Conservation (phyloP, 208 protist species). For the Acanthamoeba sp. region DNA sequence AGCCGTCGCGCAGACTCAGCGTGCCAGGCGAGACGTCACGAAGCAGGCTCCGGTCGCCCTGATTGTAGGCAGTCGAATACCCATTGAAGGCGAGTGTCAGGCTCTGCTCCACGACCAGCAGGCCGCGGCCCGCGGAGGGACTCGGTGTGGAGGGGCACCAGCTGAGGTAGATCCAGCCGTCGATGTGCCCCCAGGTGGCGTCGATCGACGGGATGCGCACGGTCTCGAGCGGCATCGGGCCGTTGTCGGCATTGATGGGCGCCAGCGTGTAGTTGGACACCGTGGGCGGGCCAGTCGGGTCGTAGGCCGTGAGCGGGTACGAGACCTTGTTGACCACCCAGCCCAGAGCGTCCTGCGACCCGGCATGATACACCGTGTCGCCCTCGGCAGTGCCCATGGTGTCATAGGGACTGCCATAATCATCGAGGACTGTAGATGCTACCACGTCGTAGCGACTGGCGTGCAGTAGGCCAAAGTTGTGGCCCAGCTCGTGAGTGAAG, state of each 20-base stretch:
- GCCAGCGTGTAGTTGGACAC: neutral
- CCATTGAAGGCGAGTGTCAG: neutral
- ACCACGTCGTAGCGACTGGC: neutral
- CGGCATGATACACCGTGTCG: neutral
- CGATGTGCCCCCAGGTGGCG: neutral
- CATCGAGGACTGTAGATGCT: neutral
- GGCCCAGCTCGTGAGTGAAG: neutral
- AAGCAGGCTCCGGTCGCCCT: neutral
- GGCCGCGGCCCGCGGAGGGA: neutral
- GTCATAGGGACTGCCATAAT: neutral
- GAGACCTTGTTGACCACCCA: neutral
- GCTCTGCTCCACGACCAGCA: neutral
- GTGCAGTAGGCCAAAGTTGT: neutral
- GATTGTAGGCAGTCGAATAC: neutral
- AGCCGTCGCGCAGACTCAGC: neutral
- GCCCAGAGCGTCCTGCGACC: neutral
- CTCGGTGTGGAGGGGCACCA: neutral
- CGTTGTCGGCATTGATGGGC: neutral
- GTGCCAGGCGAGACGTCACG: neutral
- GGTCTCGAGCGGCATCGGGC: neutral
- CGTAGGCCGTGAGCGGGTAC: neutral
- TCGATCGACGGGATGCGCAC: neutral
- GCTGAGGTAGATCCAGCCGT: constrained; percentile 1
- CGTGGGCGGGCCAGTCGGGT: neutral
- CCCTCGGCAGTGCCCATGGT: neutral